Evolutionary conservation across 2,329 filamentous ascomycete genomes (phyloP), one percentile per base, ranked within the genome.

Genomic region (Hypoxylon sp.): DNA sequence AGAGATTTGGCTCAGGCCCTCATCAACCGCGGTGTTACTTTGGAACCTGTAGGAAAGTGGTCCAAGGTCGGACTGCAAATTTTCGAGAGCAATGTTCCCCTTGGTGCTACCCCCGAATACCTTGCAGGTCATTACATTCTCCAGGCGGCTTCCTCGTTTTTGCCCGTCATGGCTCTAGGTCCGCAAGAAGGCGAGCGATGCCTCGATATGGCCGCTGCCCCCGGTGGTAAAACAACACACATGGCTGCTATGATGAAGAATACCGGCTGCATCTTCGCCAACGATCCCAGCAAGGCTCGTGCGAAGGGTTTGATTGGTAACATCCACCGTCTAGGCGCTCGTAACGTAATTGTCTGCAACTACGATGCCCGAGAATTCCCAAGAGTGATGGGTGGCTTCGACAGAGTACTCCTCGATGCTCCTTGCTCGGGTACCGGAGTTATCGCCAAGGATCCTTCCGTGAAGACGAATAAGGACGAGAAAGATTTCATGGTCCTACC

Each of bases 381-480:
- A 26, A 92, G 89, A 73, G 92, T 97, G 37, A 93, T 99, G 78
- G 95, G 94, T 62, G 95, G 95, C 11, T 99, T 99, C 68, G 95
- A 99, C 78, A 88, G 95, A 67, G 93, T 99, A 5, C 82, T 98
- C 47, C 91, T 98, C 61, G 94, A 99, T 80, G 94, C 93, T 1
- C 95, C 95, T 4, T 98, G 95, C 81, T 97, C 94, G 2, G 94
- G 95, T 71, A 99, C 95, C 0, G 95, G 95, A 73, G 95, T 99
- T 74, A 99, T 99, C 70, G 91, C 93, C 67, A 99, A 99, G 82
- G 95, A 99, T 79, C 88, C 94, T 30, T 93, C 91, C 68, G 93
- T 99, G 71, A 99, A 99, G 85, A 98, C 94, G 22, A 98, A 97
- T 84, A 98, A 98, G 84, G 96, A 92, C 10, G 93, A 97, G 76